phyloP scores from a whole-genome alignment of 352 stramenopile species.

The Pythium monospermum region DNA sequence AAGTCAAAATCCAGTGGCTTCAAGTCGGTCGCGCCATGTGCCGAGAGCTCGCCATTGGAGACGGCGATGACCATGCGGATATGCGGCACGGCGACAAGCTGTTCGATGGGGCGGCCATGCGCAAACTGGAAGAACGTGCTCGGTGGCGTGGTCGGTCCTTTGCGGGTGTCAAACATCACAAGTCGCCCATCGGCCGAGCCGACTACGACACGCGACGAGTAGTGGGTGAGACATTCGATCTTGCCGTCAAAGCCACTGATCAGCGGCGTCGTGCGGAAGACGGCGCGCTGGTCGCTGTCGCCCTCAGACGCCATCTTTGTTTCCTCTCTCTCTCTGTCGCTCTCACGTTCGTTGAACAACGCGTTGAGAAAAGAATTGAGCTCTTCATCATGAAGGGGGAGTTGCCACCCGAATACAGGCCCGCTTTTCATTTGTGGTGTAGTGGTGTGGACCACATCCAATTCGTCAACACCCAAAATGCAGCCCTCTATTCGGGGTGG shows the following conservation, averaged over 20 bases:
- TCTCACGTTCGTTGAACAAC: background rate
- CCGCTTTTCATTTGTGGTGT: background rate
- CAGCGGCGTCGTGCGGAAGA: constrained; percentile 72
- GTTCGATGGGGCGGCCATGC: constrained; percentile 69
- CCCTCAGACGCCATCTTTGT: constrained; percentile 20
- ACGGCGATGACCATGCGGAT: constrained; percentile 86
- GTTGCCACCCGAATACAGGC: background rate
- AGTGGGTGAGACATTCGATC: constrained; percentile 82
- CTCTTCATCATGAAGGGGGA: background rate
- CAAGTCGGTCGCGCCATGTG: constrained; percentile 75
- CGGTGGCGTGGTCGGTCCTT: constrained; percentile 47
- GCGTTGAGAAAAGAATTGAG: background rate
- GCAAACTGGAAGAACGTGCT: constrained; percentile 65
- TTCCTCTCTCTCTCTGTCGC: background rate
- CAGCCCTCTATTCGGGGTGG: no score
- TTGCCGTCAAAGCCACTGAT: constrained; percentile 75
- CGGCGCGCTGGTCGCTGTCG: constrained; percentile 41
- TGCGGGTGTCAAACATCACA: constrained; percentile 86
- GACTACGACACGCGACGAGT: constrained; percentile 83
- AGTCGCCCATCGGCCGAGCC: constrained; percentile 74
- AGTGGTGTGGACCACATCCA: background rate
- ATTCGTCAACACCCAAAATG: no score
- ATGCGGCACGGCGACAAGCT: constrained; percentile 79
- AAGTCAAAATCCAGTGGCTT: constrained; percentile 79
- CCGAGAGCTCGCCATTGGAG: constrained; percentile 65